Base-by-base conservation (phyloP, 2,329 filamentous ascomycete genomes). In the Aspergillus brunneoviolaceus region DNA sequence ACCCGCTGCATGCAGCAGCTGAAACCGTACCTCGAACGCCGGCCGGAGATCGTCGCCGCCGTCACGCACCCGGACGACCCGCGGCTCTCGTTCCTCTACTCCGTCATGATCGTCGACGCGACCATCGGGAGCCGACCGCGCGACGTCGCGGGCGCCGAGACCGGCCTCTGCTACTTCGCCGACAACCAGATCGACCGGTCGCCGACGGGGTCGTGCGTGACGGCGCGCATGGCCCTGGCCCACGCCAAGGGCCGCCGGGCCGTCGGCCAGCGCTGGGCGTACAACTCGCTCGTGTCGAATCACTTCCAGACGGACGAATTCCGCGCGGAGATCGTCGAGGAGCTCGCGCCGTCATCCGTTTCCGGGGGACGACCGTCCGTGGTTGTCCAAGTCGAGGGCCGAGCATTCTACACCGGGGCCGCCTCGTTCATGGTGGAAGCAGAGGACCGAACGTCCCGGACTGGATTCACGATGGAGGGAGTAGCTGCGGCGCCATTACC, bases 121-220 rank as follows among this genome's bases (percentile, higher is more conserved):
- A 55, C 62, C 14, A 27, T 69, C 16, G 67, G 69, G 2, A 33
- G 42, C 19, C 51, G 59, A 4, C 59, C 64, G 12, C 51, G 25
- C 2, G 65, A 57, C 5, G 65, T 67, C 3, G 53, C 56, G 4
- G 71, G 72, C 6, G 69, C 71, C 9, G 80, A 82, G 61, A 76
- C 75, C 0, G 79, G 79, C 0, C 60, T 81, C 0, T 81, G 78
- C 64, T 77, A 77, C 68, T 79, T 81, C 60, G 79, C 78, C 0
- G 75, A 80, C 29, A 75, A 78, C 55, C 77, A 82, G 61, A 76
- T 83, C 48, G 81, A 85, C 65, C 74, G 80, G 19, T 74, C 76
- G 54, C 74, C 71, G 1, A 77, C 75, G 10, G 76, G 76, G 2
- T 69, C 71, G 14, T 77, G 72, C 55, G 76, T 78, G 9, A 69